These are phyloP conservation scores for Recurvomyces mirabilis DNA, from an alignment of 495 filamentous ascomycete species.

Conservation along the genomic window DNA sequence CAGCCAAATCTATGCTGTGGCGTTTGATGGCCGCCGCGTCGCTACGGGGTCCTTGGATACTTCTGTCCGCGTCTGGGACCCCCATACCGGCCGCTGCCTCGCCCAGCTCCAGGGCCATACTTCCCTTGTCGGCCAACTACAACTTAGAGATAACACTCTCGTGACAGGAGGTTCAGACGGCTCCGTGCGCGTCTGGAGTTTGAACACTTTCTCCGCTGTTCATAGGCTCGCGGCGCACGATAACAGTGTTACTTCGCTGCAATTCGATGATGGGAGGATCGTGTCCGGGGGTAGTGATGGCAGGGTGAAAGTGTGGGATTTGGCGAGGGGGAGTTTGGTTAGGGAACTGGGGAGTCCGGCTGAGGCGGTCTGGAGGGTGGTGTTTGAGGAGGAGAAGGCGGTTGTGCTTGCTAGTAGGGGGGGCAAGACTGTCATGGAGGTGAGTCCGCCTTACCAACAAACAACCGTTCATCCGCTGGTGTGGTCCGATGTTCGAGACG, in stretches of 20 bases:
- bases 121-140: constrained; percentile 90
- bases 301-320: constrained; percentile 92
- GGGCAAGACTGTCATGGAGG: constrained; percentile 91
- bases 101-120: constrained; percentile 96
- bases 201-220: constrained; percentile 77
- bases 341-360: constrained; percentile 81
- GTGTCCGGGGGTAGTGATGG: constrained; percentile 94
- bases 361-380: constrained; percentile 93
- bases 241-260: constrained; percentile 92
- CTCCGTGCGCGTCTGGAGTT: constrained; percentile 88
- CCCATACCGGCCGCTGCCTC: constrained; percentile 69
- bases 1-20: constrained; percentile 97
- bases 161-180: constrained; percentile 96
- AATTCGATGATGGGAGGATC: constrained; percentile 89
- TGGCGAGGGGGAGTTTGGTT: constrained; percentile 79
- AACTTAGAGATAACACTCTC: constrained; percentile 86
- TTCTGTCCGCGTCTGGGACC: constrained; percentile 94
- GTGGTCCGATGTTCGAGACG: no score
- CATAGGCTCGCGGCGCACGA: constrained; percentile 95
- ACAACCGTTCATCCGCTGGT: background rate
- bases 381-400: constrained; percentile 95
- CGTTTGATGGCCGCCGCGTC: constrained; percentile 84
- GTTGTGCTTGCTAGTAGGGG: constrained; percentile 84
- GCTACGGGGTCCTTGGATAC: constrained; percentile 97
- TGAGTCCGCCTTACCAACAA: constrained; percentile 33